Evolutionary conservation across 106 monocot species (phyloP).

Genomic region (Chionographis japonica): DNA sequence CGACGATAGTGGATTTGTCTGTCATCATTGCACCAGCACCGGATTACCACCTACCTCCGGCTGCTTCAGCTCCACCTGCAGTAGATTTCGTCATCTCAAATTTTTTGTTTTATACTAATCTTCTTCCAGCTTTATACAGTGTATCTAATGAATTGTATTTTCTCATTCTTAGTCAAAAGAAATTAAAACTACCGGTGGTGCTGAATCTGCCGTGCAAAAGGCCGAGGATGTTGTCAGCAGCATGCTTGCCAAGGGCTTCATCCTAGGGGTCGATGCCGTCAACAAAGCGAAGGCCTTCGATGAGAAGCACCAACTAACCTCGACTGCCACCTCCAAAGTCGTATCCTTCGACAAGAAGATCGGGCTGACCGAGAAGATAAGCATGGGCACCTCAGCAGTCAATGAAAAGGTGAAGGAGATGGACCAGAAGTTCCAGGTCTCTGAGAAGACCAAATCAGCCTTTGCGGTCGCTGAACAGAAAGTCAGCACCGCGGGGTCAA

Average conservation of each 20-base stretch:
- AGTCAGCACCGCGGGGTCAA: conserved; percentile 67
- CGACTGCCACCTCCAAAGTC: conserved; percentile 76
- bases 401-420: conserved; percentile 86
- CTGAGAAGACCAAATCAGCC: conserved; percentile 75
- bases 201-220: conserved; percentile 62
- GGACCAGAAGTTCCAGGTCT: conserved; percentile 86
- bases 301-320: conserved; percentile 76
- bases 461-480: conserved; percentile 80
- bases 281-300: conserved; percentile 78
- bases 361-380: conserved; percentile 69
- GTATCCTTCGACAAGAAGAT: conserved; percentile 61
- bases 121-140: neutral
- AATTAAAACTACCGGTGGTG: conserved; percentile 11
- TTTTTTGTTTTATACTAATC: neutral
- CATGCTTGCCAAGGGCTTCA: conserved; percentile 90
- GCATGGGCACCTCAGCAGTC: conserved; percentile 56
- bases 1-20: conserved; percentile 87
- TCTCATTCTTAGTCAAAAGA: conserved; percentile 21
- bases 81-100: conserved; percentile 6
- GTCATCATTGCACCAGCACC: conserved; percentile 61
- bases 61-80: conserved; percentile 18
- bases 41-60: conserved; percentile 64
- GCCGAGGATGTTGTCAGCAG: conserved; percentile 72
- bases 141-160: neutral
- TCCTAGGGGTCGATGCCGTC: conserved; percentile 71